Evolutionary conservation across 2,329 filamentous ascomycete genomes (phyloP).

Genomic region (Mycocentrospora acerina): DNA sequence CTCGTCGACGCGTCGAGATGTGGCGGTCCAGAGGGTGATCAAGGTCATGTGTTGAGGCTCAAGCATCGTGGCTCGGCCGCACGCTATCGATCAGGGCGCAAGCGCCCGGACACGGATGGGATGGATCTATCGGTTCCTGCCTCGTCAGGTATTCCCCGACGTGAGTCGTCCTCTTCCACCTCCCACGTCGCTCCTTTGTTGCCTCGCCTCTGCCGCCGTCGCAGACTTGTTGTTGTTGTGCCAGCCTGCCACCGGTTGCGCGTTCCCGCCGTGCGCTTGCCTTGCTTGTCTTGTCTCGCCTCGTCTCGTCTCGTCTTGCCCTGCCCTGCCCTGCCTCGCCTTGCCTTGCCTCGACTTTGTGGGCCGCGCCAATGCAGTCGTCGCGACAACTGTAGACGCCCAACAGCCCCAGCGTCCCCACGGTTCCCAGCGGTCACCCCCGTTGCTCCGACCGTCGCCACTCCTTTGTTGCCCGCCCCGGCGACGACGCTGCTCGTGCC

Average conservation of each 20-base stretch:
- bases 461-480: conserved; percentile 33
- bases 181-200: no score
- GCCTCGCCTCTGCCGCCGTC: background rate
- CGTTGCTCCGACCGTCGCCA: conserved; percentile 29
- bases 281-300: background rate
- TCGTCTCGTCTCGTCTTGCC: background rate
- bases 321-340: no score
- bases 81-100: no score
- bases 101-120: no score
- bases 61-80: no score
- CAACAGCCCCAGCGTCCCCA: background rate
- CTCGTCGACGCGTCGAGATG: background rate
- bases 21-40: no score
- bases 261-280: background rate
- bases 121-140: no score
- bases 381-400: conserved; percentile 12
- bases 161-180: background rate
- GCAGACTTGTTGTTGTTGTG: no score
- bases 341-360: no score
- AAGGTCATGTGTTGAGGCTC: no score
- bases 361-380: background rate
- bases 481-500: conserved; percentile 6
- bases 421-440: background rate
- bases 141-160: no score
- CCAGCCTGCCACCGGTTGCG: background rate